Conservation (phyloP, 768 basidiomycete species). For the Zangia roseola region DNA sequence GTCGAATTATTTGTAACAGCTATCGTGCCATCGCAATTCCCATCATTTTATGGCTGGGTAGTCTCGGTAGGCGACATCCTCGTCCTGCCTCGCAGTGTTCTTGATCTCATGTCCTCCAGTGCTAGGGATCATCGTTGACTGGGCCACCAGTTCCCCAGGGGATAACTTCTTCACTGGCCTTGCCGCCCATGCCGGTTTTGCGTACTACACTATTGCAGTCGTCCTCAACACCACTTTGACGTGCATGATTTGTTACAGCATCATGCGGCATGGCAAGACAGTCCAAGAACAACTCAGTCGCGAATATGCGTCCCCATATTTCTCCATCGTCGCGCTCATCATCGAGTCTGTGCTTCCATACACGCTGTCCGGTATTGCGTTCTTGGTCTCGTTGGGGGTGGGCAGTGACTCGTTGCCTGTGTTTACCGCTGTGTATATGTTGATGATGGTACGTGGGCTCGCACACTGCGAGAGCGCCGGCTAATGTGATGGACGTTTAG, state of each 20-base stretch:
- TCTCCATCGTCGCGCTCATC: conserved; percentile 1
- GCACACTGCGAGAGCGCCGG: no score
- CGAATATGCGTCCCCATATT: background rate
- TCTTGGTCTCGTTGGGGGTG: conserved; percentile 8
- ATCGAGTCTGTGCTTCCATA: conserved; percentile 15
- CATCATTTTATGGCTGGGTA: conserved; percentile 5
- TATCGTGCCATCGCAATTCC: conserved; percentile 4
- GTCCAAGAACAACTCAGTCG: background rate
- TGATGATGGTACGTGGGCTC: conserved; percentile 11
- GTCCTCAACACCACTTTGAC: conserved; percentile 8
- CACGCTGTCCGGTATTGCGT: conserved; percentile 6
- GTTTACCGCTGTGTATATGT: conserved; percentile 8
- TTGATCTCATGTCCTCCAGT: background rate
- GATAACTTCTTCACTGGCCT: conserved; percentile 1
- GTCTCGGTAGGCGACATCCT: background rate
- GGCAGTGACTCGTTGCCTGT: background rate
- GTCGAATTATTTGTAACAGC: conserved; percentile 31
- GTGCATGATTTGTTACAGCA: conserved; percentile 9
- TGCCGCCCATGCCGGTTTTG: conserved; percentile 10
- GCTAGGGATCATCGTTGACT: conserved; percentile 1
- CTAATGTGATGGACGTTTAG: background rate
- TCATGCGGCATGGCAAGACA: background rate
- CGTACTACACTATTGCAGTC: conserved; percentile 6
- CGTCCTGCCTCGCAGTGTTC: background rate
- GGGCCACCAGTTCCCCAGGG: background rate